Percentiles rank a stretch among this genome's conserved stretches.
Conservation (phyloP, 768 basidiomycete species). For the Rhizopogon salebrosus region DNA sequence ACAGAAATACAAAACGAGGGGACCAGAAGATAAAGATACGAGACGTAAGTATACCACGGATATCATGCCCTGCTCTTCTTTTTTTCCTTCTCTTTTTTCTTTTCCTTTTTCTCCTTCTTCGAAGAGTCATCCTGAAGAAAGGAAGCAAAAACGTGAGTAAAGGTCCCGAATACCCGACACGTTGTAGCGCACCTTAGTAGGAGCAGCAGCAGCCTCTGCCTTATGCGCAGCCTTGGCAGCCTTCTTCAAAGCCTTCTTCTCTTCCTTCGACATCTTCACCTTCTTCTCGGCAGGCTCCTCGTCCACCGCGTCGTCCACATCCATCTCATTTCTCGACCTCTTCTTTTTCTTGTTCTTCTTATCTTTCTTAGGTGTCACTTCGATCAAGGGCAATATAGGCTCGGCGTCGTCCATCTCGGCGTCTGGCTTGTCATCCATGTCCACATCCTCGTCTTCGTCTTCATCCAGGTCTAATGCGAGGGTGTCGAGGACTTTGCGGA, state of each 20-base stretch:
- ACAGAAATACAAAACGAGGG: not conserved
- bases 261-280: conserved; percentile 75
- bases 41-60: not conserved
- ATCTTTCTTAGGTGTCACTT: conserved; percentile 48
- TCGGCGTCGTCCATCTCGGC: conserved; percentile 41
- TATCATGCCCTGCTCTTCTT: conserved; percentile 43
- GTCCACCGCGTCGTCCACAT: conserved; percentile 47
- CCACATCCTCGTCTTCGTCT: conserved; percentile 45
- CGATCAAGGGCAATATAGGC: conserved; percentile 54
- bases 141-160: not conserved
- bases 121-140: conserved; percentile 25
- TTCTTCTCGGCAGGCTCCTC: conserved; percentile 56
- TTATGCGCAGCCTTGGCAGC: conserved; percentile 65
- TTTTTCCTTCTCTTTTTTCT: conserved; percentile 46
- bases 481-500: conserved; percentile 79
- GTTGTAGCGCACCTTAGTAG: conserved; percentile 28
- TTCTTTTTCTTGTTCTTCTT: conserved; percentile 70
- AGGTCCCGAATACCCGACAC: not conserved
- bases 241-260: conserved; percentile 82
- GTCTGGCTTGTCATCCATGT: conserved; percentile 27
- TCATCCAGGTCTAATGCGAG: conserved; percentile 67
- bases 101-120: conserved; percentile 34
- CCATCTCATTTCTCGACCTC: conserved; percentile 63
- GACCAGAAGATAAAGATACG: not conserved
- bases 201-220: conserved; percentile 31